Percentiles rank a stretch among this genome's conserved stretches.
Evolutionary conservation across 345 rosid species (phyloP).

Genomic region (Sapria himalayana): DNA sequence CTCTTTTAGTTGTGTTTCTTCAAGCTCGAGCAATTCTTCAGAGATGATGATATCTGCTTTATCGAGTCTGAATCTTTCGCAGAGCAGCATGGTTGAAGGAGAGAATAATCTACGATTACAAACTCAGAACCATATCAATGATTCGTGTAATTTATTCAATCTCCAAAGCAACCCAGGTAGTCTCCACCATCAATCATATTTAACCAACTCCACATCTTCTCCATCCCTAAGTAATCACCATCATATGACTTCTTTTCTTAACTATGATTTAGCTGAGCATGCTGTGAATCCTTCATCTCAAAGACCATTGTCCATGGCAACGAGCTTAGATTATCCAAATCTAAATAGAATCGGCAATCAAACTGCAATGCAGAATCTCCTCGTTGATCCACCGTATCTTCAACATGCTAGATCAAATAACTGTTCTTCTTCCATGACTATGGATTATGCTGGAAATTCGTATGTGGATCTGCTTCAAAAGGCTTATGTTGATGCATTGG

Average conservation of each 20-base stretch:
- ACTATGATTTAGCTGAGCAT: constrained; percentile 22
- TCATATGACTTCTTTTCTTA: constrained; percentile 22
- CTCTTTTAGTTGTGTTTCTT: constrained; percentile 19
- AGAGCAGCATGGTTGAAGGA: constrained; percentile 16
- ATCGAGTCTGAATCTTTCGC: constrained; percentile 35
- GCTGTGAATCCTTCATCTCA: constrained; percentile 23
- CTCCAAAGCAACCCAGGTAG: constrained; percentile 16
- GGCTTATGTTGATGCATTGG: constrained; percentile 27
- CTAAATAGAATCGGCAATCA: constrained; percentile 23
- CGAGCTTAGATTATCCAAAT: constrained; percentile 25
- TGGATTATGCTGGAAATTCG: constrained; percentile 22
- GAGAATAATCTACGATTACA: constrained; percentile 16
- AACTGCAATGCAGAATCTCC: constrained; percentile 18
- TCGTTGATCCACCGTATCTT: constrained; percentile 23
- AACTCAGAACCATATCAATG: constrained; percentile 16
- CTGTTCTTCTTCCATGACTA: constrained; percentile 22
- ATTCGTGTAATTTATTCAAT: constrained; percentile 16
- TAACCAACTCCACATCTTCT: constrained; percentile 16
- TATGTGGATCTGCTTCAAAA: constrained; percentile 36
- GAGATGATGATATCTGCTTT: constrained; percentile 29
- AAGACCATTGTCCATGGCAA: constrained; percentile 23
- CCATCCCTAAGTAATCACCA: constrained; percentile 13
- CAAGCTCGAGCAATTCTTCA: constrained; percentile 16
- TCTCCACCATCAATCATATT: constrained; percentile 11
- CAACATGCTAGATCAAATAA: constrained; percentile 31